A percentile compares a stretch with the other conserved stretches of the same genome.
These are phyloP conservation scores for Xylariomycetidae sp. DNA, from an alignment of 2,329 filamentous ascomycete genomes.

Conservation along the genomic window DNA sequence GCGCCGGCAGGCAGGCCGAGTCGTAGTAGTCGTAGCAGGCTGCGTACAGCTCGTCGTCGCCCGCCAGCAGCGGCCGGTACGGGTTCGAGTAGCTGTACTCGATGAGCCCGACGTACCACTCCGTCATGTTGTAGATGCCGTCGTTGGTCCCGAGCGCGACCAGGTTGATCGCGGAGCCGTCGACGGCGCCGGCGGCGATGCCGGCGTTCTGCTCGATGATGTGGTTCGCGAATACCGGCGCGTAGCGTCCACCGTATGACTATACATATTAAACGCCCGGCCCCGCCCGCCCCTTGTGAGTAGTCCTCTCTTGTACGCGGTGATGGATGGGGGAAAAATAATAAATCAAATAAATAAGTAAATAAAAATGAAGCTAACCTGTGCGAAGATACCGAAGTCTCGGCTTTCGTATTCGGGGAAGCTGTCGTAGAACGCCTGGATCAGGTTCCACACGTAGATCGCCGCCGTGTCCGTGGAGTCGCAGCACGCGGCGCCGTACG, in stretches of 20 bases:
- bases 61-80: too few species aligned
- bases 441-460: slow-evolving; percentile 49
- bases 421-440: slow-evolving; percentile 57
- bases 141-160: too few species aligned
- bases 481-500: slow-evolving; percentile 31
- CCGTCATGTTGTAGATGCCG: too few species aligned
- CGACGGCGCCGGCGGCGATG: slow-evolving; percentile 37
- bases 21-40: slow-evolving; percentile 29
- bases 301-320: too few species aligned
- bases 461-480: slow-evolving; percentile 41
- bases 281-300: too few species aligned
- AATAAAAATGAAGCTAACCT: too few species aligned
- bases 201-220: slow-evolving; percentile 53
- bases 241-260: slow-evolving; percentile 56
- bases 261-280: too few species aligned
- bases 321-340: too few species aligned
- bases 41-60: slow-evolving; percentile 31
- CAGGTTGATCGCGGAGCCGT: slow-evolving; percentile 27
- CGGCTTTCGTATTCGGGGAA: slow-evolving; percentile 59
- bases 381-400: slow-evolving; percentile 50
- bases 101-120: too few species aligned
- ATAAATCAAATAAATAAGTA: too few species aligned
- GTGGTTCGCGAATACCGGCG: slow-evolving; percentile 50
- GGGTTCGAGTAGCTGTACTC: too few species aligned
- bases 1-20: slow-evolving; percentile 30